Evolutionary conservation across 371 early-diverging fungal species (phyloP).

Genomic region (Umbelopsis sp.): DNA sequence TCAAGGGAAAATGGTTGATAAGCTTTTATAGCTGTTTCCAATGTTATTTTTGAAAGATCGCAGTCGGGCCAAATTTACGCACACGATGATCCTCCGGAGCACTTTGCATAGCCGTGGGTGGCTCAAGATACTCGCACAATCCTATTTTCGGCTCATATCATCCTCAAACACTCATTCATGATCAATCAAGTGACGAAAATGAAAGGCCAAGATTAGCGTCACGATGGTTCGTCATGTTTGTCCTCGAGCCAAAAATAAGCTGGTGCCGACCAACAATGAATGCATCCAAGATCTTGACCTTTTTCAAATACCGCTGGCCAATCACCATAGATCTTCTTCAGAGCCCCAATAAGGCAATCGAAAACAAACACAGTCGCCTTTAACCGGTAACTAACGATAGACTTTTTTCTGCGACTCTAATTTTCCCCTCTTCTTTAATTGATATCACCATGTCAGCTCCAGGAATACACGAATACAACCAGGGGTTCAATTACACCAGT

Average conservation of each 20-base stretch:
- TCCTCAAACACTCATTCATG: neutral
- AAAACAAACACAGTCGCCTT: slow-evolving; percentile 7
- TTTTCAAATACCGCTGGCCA: neutral
- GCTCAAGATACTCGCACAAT: neutral
- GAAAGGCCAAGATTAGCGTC: neutral
- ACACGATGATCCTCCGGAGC: too few species aligned
- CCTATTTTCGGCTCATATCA: slow-evolving; percentile 6
- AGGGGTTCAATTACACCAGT: neutral
- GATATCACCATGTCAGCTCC: neutral
- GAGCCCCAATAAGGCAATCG: neutral
- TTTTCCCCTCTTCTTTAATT: neutral
- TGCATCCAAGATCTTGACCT: neutral
- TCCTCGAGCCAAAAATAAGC: slow-evolving; percentile 1
- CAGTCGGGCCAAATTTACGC: neutral
- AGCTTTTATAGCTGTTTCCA: neutral
- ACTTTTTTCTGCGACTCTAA: neutral
- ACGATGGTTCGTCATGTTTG: neutral
- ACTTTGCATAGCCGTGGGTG: too few species aligned
- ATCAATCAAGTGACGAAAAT: neutral
- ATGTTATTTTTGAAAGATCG: neutral
- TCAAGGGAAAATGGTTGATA: neutral
- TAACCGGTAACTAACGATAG: neutral
- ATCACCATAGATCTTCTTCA: neutral
- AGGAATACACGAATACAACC: slow-evolving; percentile 1
- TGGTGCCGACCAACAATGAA: neutral